Evolutionary conservation across 495 filamentous ascomycete genomes (phyloP), one percentile per base, ranked within the genome.

Genomic region (Podospora tetraspora): DNA sequence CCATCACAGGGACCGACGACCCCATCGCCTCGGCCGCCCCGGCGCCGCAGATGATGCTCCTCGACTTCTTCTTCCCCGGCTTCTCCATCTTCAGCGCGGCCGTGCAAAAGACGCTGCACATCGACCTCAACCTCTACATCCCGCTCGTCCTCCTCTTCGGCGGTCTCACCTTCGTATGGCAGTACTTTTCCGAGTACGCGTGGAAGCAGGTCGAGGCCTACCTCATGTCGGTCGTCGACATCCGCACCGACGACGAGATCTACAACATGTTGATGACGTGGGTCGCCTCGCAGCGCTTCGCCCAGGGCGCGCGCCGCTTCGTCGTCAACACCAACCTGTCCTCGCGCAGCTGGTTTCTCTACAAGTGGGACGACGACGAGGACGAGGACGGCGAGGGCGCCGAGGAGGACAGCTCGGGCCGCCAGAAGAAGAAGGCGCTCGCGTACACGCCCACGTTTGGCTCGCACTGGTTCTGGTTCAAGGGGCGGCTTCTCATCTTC

Each of bases 1-100:
- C 25, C 25, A 34, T 52, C 11, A 8, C 4, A 0, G 24, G 23
- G 9, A n/a, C 3, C 37, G 22, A 37, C 32, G 23, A 43, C 43
- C 21, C 63, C 63, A 22, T 30, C 23, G 9, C 16, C 63, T 21
- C 43, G 22, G 21, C 37, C 63, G 25, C 67, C 11, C 57, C 60
- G 6, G 22, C 67, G 4, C 69, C 71, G 16, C 80, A 77, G 52
- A 61, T 76, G 57, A 73, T 70, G n/a, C 79, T 92, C n/a, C 81
- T 94, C 19, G 90, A 94, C 68, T 81, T 85, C 27, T 84, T 94
- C 74, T 87, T 94, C 66, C 91, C 91, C 0, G 91, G 91, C 19
- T 92, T 91, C 76, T 83, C 87, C 1, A 74, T 90, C 69, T 79
- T 91, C 63, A 88, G 89, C 0, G 77, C 83, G 2, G 83, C 87